Evolutionary conservation across 345 rosid species (phyloP).

Genomic region (Leavenworthia alabamica): DNA sequence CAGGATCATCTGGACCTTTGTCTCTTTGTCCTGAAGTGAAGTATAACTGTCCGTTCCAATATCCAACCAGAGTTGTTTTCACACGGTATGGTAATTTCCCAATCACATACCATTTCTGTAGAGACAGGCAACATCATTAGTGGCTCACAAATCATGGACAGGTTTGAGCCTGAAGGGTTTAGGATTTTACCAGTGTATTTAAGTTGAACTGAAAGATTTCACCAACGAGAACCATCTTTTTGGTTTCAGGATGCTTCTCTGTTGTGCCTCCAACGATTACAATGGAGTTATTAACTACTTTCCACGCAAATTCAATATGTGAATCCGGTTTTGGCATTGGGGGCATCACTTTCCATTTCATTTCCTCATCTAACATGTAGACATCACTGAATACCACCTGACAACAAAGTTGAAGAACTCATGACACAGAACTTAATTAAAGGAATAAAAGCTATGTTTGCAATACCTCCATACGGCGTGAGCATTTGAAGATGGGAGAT

Average conservation of each 20-base stretch:
- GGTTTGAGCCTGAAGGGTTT: background rate
- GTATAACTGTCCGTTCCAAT: constrained; percentile 78
- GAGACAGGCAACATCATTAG: background rate
- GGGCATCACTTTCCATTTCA: constrained; percentile 80
- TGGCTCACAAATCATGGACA: background rate
- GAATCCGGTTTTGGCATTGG: constrained; percentile 92
- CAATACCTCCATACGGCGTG: constrained; percentile 71
- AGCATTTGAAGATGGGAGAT: constrained; percentile 97
- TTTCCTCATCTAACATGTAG: constrained; percentile 83
- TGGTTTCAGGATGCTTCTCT: constrained; percentile 86
- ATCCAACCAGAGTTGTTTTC: constrained; percentile 78
- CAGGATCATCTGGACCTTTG: constrained; percentile 78
- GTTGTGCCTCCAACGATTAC: constrained; percentile 91
- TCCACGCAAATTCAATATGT: constrained; percentile 97
- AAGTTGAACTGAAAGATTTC: constrained; percentile 83
- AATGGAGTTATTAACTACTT: constrained; percentile 70
- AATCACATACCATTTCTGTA: constrained; percentile 77
- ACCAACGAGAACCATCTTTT: constrained; percentile 84
- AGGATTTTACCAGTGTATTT: constrained; percentile 47
- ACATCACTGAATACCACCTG: constrained; percentile 86
- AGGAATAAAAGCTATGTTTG: background rate
- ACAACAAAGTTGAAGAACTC: background rate
- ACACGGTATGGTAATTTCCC: constrained; percentile 90
- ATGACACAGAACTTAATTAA: background rate
- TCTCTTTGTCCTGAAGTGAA: constrained; percentile 97